These are phyloP conservation scores for Rubus idaeus DNA, from an alignment of 306 rosid species.

Conservation along the genomic window DNA sequence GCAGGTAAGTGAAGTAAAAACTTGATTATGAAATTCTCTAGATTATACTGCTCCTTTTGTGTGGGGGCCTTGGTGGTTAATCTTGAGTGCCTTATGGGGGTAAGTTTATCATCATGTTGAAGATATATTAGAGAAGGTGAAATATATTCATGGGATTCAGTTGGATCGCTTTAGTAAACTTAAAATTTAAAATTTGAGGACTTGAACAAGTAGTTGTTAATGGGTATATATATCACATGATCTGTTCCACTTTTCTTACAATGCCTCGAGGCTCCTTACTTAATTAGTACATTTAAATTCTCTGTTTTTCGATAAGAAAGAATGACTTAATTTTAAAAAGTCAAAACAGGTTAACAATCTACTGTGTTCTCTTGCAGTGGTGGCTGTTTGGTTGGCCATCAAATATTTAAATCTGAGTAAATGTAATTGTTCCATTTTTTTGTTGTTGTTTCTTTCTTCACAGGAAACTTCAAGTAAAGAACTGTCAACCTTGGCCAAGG, in stretches of 20 bases:
- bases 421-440: slow-evolving; percentile 12
- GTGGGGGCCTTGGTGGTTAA: not conserved
- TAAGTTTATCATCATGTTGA: not conserved
- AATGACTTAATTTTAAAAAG: not conserved
- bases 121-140: not conserved
- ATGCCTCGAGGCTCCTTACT: not conserved
- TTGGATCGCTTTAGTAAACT: not conserved
- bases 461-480: slow-evolving; percentile 96
- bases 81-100: not conserved
- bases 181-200: not conserved
- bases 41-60: not conserved
- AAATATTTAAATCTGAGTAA: slow-evolving; percentile 28
- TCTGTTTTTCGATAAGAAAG: not conserved
- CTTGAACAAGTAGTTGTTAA: not conserved
- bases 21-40: not conserved
- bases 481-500: slow-evolving; percentile 89
- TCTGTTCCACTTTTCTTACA: slow-evolving; percentile 16
- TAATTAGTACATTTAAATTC: not conserved
- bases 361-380: slow-evolving; percentile 6
- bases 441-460: too few relatives aligned
- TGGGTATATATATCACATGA: slow-evolving; percentile 12
- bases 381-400: slow-evolving; percentile 13
- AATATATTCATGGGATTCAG: not conserved
- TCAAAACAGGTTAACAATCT: not conserved
- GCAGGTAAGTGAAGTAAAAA: slow-evolving; percentile 58